Evolutionary conservation across 805 yeast genomes (phyloP), one percentile per base, ranked within the genome.

Genomic region (Monosporozyma solicola): DNA sequence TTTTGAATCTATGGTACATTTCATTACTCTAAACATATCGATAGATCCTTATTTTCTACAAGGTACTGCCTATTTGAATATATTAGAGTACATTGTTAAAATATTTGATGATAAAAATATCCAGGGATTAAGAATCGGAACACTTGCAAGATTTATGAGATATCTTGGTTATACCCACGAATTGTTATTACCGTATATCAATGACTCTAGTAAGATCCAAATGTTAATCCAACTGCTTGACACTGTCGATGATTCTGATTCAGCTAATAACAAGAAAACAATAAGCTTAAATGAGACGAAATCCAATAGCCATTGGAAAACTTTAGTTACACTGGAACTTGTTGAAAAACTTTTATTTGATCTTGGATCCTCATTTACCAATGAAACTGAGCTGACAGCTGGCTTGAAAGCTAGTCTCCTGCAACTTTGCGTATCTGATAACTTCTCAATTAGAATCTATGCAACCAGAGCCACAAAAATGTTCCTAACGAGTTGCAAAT

Each of bases 381-480:
- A 56, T 20, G 69, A 67, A 43, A 61, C 59, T n/a, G 54, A 59
- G n/a, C 52, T 63, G 5, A 55, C 66, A 5, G 55, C 57, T 0
- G 64, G 68, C 25, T 61, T 78, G 0, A 67, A 73, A 35, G 51
- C 59, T 1, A 66, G 64, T 22, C 55, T 79, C 2, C 61, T 74
- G 51, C 65, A 66, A 22, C 59, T 79, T 7, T 65, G 74, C 37
- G 63, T 70, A 7, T 67, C 73, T 43, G 68, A 70, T 31, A 71
- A 70, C 31, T 74, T 72, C 51, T 68, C 69, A 37, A 61, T 76
- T 6, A 71, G 83, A 53, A 65, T 74, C 5, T 65, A 70, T 41
- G 68, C 82, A 0, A 69, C 67, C 39, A 73, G 73, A 43, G 61
- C 65, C 3, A 54, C 74, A 37, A 70, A 65, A 43, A 57, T 62